Evolutionary conservation across 2,329 filamentous ascomycete genomes (phyloP), one percentile per base, ranked within the genome.

Genomic region (Sporothrix pseudoabietina): DNA sequence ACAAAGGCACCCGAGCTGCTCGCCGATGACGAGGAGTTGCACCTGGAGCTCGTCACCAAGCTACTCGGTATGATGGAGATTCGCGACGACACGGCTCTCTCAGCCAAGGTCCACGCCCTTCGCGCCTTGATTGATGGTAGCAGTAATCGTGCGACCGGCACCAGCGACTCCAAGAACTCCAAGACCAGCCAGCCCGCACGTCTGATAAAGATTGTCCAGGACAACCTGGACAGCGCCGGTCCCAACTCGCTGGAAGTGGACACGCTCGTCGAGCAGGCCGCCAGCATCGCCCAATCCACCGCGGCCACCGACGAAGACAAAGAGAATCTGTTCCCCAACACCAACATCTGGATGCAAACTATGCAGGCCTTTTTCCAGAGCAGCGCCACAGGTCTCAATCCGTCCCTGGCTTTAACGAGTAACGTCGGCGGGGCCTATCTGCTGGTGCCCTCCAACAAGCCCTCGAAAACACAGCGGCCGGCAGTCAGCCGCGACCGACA

Each of bases 341-440:
- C 84, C 0, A 82, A 86, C 1, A 82, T 87, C 10, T 98, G 94
- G 94, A 85, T 87, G 77, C 77, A 84, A 16, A 87, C 92, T 16
- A 81, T 97, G 2, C 78, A 80, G 0, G 82, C 82, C 1, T 86
- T 94, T 73, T 81, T 92, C 6, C 80, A 84, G 41, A 26, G 52
- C 68, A 26, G 49, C 39, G 65, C 22, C 26, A 78, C 81, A 0
- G 77, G 82, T 0, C 86, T 90, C 2, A 87, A 88, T 74, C 84
- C 87, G 5, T 90, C 93, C 0, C 82, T 97, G 3, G 89, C 93
- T 0, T 87, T 97, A 4, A 93, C 91, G 1, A 94, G 90, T 78
- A 86, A 86, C 32, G 83, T 97, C 7, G 89, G 88, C 0, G 93
- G 93, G 3, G 88, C 89, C 0, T 87, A 92, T 6, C 90, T 91